Conservation (phyloP, 2,329 filamentous ascomycete species). For the Metarhizium anisopliae region DNA sequence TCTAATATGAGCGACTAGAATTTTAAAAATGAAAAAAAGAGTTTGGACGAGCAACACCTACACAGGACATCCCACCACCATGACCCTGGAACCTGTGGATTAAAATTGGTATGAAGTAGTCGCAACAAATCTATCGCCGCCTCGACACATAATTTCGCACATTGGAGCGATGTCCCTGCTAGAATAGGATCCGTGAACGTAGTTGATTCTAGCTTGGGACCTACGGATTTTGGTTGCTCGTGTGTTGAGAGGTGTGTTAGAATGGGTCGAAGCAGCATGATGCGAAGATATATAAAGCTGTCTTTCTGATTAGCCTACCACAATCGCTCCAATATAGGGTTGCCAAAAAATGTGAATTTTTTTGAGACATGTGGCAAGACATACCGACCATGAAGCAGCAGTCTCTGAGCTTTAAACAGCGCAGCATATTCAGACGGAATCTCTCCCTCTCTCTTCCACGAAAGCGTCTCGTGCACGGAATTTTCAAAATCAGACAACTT, state of each 20-base stretch:
- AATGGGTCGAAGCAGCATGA: slow-evolving; percentile 11
- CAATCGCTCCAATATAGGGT: no score
- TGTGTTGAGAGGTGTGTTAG: slow-evolving; percentile 16
- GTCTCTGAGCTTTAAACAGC: background rate
- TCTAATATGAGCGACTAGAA: background rate
- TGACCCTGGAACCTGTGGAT: slow-evolving; percentile 16
- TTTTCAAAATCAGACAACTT: slow-evolving; percentile 6
- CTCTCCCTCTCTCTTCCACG: background rate
- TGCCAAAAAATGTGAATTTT: no score
- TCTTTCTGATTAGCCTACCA: background rate
- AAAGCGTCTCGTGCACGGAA: slow-evolving; percentile 1
- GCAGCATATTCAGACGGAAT: background rate
- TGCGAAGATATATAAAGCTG: slow-evolving; percentile 7
- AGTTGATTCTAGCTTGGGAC: slow-evolving; percentile 1
- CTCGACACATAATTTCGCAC: slow-evolving; percentile 20
- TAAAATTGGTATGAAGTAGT: slow-evolving; percentile 19
- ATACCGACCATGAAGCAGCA: slow-evolving; percentile 3
- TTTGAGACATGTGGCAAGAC: background rate
- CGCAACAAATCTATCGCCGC: slow-evolving; percentile 21
- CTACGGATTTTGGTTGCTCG: background rate
- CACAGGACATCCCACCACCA: slow-evolving; percentile 33
- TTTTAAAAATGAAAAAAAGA: background rate
- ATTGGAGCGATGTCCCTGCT: slow-evolving; percentile 11
- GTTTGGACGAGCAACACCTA: slow-evolving; percentile 12
- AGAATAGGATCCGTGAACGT: background rate